Base-by-base conservation (phyloP, 139 green algal species). In the Chara braunii region DNA sequence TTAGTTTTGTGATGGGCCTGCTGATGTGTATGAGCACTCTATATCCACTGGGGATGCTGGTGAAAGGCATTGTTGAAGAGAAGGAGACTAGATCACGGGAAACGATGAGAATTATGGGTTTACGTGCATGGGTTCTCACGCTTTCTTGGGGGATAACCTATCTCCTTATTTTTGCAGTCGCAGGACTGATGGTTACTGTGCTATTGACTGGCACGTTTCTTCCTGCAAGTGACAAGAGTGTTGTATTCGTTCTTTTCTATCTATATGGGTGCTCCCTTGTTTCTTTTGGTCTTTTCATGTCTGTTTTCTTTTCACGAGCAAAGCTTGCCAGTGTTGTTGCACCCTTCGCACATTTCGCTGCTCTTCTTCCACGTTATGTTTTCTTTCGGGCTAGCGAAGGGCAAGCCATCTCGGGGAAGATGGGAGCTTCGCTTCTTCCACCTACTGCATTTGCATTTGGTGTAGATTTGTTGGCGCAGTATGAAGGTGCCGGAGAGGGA, bases 361-460 rank as follows among this genome's bases (percentile, higher is more conserved):
- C 64, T 24, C 67, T 74, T 37, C 56, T 74, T 37, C 64, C 64
- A 2, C 64, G 64, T 6, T 74, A 74, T 40, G 22, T 74, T 12
- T 74, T 74, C 54, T 74, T 74, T 28, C 64, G 64, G 11, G 37
- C 64, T 14, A 60, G 9, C 54, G 45, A 26, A 32, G 56, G 33
- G 6, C 64, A 74, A 40, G 64, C 56, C 3, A 69, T 74, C 57
- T 26, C 58, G 14, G 54, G 58, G n/a, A 74, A 74, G 35, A 63
- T 18, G 3, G 18, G 40, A n/a, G 64, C 56, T 33, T 30, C n/a
- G 32, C 3, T 74, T 5, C 54, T 74, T 3, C 53, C 64, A 3
- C 32, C 64, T 26, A 74, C 64, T 14, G 64, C 64, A 4, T 74
- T 74, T n/a, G 68, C 64, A 3, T 74, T 74, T 56, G 64, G 64